phyloP scores from a whole-genome alignment of 257 asterid genomes.

The Lycium ferocissimum region DNA sequence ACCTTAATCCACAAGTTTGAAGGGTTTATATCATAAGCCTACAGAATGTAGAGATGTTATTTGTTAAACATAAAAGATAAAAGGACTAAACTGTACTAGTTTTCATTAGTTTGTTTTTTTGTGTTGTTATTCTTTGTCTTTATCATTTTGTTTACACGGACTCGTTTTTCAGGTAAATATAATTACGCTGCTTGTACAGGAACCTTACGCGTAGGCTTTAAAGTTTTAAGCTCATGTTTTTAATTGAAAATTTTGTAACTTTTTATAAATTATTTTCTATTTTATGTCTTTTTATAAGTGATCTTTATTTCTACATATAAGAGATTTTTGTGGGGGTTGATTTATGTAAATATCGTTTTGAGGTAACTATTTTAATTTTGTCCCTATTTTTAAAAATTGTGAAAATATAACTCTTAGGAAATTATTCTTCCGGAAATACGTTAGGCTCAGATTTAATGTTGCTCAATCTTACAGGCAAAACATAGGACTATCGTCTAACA shows the following conservation, averaged over 20 bases:
- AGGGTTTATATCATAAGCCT: not conserved
- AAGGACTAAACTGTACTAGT: not conserved
- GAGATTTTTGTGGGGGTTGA: too few relatives aligned
- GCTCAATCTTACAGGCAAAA: not conserved
- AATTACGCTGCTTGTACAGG: not conserved
- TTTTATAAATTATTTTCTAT: too few relatives aligned
- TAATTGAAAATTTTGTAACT: too few relatives aligned
- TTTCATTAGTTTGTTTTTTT: not conserved
- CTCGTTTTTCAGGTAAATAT: constrained; percentile 1
- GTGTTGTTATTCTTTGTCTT: not conserved
- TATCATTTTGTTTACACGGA: not conserved
- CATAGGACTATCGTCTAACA: not conserved
- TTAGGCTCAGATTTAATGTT: not conserved
- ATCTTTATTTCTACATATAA: too few relatives aligned
- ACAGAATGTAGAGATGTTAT: not conserved
- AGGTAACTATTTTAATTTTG: too few relatives aligned
- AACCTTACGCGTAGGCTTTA: not conserved
- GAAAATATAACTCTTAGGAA: not conserved
- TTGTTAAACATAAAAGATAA: not conserved
- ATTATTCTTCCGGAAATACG: not conserved
- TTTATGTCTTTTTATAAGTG: too few relatives aligned
- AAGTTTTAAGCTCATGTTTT: too few relatives aligned
- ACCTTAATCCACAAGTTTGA: not conserved
- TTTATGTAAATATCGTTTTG: too few relatives aligned
- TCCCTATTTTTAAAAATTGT: too few relatives aligned